Conservation (phyloP, 768 basidiomycete species). For the Rhizopogon vulgaris region DNA sequence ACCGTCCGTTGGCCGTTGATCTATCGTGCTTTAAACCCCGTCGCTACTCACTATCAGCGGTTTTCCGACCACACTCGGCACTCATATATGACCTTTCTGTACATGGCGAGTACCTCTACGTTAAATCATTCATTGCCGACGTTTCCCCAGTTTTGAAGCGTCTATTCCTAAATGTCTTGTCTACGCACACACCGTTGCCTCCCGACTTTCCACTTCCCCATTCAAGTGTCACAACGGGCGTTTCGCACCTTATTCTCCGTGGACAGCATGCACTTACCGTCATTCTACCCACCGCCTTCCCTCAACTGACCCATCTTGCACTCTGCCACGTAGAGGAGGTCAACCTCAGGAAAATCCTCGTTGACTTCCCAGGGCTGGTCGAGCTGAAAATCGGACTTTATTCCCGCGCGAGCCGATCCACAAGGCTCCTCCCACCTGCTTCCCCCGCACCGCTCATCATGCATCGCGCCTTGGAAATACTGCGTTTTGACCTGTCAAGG, state of each 20-base stretch:
- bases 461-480: neutral
- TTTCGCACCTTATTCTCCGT: too few relatives aligned
- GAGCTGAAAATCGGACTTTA: too few relatives aligned
- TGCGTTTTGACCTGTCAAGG: constrained; percentile 15
- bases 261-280: too few relatives aligned
- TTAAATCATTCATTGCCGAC: constrained; percentile 10
- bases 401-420: too few relatives aligned
- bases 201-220: neutral
- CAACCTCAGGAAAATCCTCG: too few relatives aligned
- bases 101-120: constrained; percentile 12
- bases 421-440: neutral
- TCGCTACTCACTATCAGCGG: too few relatives aligned
- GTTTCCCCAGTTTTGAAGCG: constrained; percentile 8
- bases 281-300: too few relatives aligned
- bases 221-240: too few relatives aligned
- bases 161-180: too few relatives aligned
- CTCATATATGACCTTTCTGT: constrained; percentile 14
- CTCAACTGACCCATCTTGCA: too few relatives aligned
- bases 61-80: constrained; percentile 8
- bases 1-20: constrained; percentile 19
- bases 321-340: too few relatives aligned
- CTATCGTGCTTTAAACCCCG: neutral
- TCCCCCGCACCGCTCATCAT: constrained; percentile 4
- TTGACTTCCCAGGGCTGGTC: too few relatives aligned
- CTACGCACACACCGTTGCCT: neutral